Base-by-base conservation (phyloP, 306 rosid genomes). In the Prosopis cineraria region DNA sequence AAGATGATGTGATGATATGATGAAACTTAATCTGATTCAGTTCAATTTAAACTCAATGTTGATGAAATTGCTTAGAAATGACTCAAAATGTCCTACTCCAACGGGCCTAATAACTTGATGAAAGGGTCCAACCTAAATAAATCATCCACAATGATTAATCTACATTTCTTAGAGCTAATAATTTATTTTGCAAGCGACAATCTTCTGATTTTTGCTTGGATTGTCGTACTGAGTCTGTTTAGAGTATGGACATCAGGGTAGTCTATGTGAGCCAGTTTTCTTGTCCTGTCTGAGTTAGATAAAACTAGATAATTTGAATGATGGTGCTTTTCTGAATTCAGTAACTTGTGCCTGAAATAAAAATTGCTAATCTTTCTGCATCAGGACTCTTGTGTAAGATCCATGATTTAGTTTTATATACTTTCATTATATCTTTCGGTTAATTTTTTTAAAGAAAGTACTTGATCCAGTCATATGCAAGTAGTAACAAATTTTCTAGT, bases 61-160 rank as follows among this genome's bases (percentile, higher is more conserved):
- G 2, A 20, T 8, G 27, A 7, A 52, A 20, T 52, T 52, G 59
- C 20, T 52, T 52, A 52, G 59, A 52, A 52, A 12, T 30, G 68
- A 17, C 68, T 62, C 1, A 60, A n/a, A 41, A 63, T 45, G 79
- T n/a, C 43, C 62, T 20, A n/a, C 47, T 75, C 71, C 40, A 39
- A 64, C 19, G 43, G 71, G 65, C 65, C 76, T 34, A 12, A 48
- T 33, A 52, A 33, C 45, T 27, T 2, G 5, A 24, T 3, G 11
- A 71, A 19, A 36, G 27, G 29, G 12, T 37, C 47, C 53, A 5
- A 20, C 60, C 48, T 55, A 53, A 55, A 30, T 40, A 44, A 56
- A 43, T 53, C 24, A 53, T 68, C 36, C 8, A 27, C 7, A 59
- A 29, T 6, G 66, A 10, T 31, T 30, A 16, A 31, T 62, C 40